Evolutionary conservation across 2,329 filamentous ascomycete species (phyloP).

Genomic region (Diaporthe destruens): DNA sequence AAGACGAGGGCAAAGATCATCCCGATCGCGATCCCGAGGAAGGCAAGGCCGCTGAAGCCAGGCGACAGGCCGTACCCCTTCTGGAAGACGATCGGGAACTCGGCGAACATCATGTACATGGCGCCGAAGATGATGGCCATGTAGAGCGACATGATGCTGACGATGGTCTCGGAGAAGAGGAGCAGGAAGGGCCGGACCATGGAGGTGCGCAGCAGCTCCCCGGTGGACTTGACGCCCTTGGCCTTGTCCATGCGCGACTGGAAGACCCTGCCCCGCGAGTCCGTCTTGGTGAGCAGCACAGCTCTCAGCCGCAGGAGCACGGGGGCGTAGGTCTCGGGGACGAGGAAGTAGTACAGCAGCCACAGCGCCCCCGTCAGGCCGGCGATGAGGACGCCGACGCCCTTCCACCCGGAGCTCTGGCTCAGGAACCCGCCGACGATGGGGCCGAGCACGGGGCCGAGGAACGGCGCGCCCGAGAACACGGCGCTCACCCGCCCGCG

Average conservation of each 20-base stretch:
- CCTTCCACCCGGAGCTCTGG: conserved; percentile 51
- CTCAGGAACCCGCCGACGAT: conserved; percentile 51
- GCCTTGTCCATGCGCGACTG: conserved; percentile 11
- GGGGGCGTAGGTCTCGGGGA: conserved; percentile 44
- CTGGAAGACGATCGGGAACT: conserved; percentile 74
- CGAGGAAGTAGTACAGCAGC: conserved; percentile 37
- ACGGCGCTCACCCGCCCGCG: conserved; percentile 63
- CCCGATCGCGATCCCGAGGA: conserved; percentile 74
- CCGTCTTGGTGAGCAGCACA: background rate
- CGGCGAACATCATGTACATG: conserved; percentile 66
- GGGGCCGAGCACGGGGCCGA: conserved; percentile 49
- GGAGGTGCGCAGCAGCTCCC: conserved; percentile 65
- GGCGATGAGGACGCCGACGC: conserved; percentile 51
- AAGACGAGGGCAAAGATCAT: conserved; percentile 69
- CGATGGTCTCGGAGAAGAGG: conserved; percentile 75
- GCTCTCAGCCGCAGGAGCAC: conserved; percentile 14
- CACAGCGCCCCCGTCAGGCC: conserved; percentile 45
- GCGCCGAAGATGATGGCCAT: conserved; percentile 70
- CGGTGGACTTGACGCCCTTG: conserved; percentile 29
- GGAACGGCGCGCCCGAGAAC: conserved; percentile 43
- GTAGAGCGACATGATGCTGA: conserved; percentile 72
- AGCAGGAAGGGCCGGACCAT: conserved; percentile 73
- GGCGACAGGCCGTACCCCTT: conserved; percentile 66
- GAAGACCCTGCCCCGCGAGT: conserved; percentile 20
- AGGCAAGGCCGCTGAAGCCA: conserved; percentile 70